A percentile compares a stretch with the other conserved stretches of the same genome.
These are phyloP conservation scores for Nemania sp. DNA, from an alignment of 2,329 filamentous ascomycete genomes.

Conservation along the genomic window DNA sequence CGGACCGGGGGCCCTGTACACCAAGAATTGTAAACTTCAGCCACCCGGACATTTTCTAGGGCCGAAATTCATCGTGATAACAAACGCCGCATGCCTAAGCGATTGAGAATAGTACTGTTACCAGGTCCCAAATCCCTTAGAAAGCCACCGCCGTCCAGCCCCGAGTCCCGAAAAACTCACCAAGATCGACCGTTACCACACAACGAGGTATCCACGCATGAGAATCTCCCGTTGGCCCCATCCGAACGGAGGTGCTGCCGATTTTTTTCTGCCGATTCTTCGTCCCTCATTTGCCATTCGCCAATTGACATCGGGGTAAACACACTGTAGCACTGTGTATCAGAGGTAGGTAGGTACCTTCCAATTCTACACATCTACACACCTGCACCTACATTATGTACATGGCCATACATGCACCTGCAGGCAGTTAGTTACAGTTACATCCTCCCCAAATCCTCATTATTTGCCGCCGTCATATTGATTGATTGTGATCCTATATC, in stretches of 20 bases:
- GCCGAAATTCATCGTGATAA: conserved; percentile 24
- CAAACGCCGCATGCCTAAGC: neutral
- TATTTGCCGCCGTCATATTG: conserved; percentile 6
- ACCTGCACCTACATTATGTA: neutral
- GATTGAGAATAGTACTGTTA: neutral
- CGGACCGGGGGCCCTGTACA: neutral
- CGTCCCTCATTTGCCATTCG: conserved; percentile 21
- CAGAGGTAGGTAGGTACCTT: too few species aligned
- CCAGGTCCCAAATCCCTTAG: neutral
- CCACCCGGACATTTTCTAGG: conserved; percentile 5
- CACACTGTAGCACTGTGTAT: too few species aligned
- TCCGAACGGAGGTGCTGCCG: conserved; percentile 15
- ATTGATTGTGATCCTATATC: conserved; percentile 19
- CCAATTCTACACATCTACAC: conserved; percentile 9
- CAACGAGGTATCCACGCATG: conserved; percentile 12
- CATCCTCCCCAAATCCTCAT: neutral
- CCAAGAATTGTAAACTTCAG: neutral
- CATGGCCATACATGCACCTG: neutral
- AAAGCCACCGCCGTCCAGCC: neutral
- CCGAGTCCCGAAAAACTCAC: conserved; percentile 1
- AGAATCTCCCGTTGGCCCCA: conserved; percentile 11
- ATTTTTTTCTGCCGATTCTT: neutral
- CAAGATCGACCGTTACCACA: conserved; percentile 5
- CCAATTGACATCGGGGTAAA: conserved; percentile 21
- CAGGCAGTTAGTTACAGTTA: neutral